Evolutionary conservation across 2,329 filamentous ascomycete species (phyloP).

Genomic region (Tolypocladium endophyticum): DNA sequence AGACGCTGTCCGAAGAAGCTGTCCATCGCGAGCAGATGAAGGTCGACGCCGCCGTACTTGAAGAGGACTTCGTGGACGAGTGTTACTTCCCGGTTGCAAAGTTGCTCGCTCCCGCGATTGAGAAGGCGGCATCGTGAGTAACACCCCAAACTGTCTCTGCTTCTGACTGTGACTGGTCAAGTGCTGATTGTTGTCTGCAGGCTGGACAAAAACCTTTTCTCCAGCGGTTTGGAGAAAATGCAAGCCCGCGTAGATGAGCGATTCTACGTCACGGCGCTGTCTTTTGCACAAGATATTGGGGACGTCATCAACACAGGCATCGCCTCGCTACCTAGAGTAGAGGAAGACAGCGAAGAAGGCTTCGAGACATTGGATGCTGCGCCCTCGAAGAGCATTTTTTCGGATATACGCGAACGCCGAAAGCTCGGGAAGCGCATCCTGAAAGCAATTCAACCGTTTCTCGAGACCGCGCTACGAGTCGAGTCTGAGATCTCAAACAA

Average conservation of each 20-base stretch:
- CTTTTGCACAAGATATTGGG: constrained; percentile 47
- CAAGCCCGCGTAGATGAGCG: constrained; percentile 42
- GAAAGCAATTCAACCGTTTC: constrained; percentile 65
- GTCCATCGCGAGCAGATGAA: constrained; percentile 70
- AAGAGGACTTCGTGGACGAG: constrained; percentile 72
- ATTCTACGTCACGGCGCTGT: constrained; percentile 46
- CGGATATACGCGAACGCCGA: constrained; percentile 70
- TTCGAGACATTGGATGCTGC: constrained; percentile 33
- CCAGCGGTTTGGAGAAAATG: constrained; percentile 36
- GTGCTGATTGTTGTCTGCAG: constrained; percentile 33
- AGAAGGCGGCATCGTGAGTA: constrained; percentile 72
- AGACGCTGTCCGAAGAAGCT: constrained; percentile 56
- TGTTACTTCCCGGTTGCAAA: constrained; percentile 85
- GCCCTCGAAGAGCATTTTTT: constrained; percentile 39
- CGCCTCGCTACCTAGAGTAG: constrained; percentile 25
- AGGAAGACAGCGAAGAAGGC: constrained; percentile 14
- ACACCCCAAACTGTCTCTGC: constrained; percentile 4
- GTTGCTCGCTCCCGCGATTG: constrained; percentile 65
- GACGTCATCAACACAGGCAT: constrained; percentile 43
- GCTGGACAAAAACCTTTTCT: constrained; percentile 54
- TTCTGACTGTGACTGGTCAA: background rate
- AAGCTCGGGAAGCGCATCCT: constrained; percentile 84
- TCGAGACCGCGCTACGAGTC: constrained; percentile 66
- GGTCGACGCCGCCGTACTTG: constrained; percentile 62
- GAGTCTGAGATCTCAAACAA: constrained; percentile 73